Evolutionary conservation across 306 rosid genomes (phyloP).

Genomic region (Lablab purpureus): DNA sequence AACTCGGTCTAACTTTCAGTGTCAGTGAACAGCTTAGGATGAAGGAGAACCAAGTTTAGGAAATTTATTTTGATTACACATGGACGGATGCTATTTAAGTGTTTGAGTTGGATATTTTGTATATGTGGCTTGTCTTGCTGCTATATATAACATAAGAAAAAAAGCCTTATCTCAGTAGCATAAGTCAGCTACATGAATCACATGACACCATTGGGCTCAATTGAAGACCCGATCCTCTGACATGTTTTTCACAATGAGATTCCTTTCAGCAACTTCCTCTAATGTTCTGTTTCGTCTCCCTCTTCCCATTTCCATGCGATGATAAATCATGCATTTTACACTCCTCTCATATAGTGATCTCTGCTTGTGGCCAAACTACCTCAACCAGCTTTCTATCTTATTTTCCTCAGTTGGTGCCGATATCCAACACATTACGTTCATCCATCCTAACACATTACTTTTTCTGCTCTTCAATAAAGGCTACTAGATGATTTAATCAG

Average conservation of each 20-base stretch:
- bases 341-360: neutral
- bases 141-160: neutral
- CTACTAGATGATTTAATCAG: constrained; percentile 28
- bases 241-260: neutral
- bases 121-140: constrained; percentile 30
- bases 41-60: neutral
- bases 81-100: constrained; percentile 8
- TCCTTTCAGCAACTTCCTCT: neutral
- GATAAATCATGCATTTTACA: neutral
- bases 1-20: neutral
- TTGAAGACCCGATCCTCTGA: neutral
- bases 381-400: neutral
- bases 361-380: neutral
- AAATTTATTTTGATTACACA: constrained; percentile 6
- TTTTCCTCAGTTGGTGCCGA: neutral
- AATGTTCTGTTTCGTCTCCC: neutral
- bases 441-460: constrained; percentile 7
- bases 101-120: constrained; percentile 19
- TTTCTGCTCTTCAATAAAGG: constrained; percentile 4
- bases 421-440: no score
- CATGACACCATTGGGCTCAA: neutral
- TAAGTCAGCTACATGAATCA: neutral
- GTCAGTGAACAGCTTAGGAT: constrained; percentile 18
- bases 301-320: neutral
- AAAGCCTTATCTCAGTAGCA: neutral